Percentiles rank a stretch among this genome's conserved stretches.
Evolutionary conservation across 108 stramenopile species (phyloP).

Genomic region (Phaeodactylum tricornutum): DNA sequence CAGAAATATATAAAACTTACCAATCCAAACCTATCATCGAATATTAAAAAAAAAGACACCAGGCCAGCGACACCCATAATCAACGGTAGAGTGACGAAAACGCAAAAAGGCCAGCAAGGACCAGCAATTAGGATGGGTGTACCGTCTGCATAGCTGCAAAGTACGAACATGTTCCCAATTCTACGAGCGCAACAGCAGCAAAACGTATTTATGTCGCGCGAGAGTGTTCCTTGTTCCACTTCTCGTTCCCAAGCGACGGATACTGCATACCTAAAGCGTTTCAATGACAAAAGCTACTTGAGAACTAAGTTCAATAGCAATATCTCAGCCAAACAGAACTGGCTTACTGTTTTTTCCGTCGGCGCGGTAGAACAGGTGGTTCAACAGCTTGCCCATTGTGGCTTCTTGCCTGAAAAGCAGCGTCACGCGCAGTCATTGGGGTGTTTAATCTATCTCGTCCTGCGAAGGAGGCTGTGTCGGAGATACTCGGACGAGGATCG

Average conservation of each 20-base stretch:
- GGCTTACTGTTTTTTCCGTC: too few species aligned
- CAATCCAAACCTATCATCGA: constrained; percentile 47
- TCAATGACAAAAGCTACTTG: too few species aligned
- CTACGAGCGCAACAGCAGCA: constrained; percentile 78
- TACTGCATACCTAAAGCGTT: constrained; percentile 61
- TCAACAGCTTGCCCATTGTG: too few species aligned
- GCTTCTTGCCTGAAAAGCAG: too few species aligned
- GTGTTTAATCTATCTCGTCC: too few species aligned
- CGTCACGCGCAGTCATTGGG: too few species aligned
- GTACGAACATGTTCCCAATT: constrained; percentile 78
- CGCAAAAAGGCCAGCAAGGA: constrained; percentile 89
- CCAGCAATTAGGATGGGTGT: constrained; percentile 78
- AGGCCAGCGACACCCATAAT: constrained; percentile 51
- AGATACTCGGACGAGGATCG: too few species aligned
- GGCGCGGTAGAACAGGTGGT: too few species aligned
- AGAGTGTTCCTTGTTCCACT: constrained; percentile 24
- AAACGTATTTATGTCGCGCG: constrained; percentile 52
- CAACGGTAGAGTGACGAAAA: constrained; percentile 70
- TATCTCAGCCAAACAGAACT: too few species aligned
- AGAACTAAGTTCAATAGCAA: too few species aligned
- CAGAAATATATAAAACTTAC: constrained; percentile 25
- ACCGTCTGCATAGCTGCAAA: constrained; percentile 61
- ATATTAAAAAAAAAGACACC: constrained; percentile 60
- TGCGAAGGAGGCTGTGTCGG: too few species aligned
- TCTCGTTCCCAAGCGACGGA: constrained; percentile 81